Percentiles rank a stretch among this genome's conserved stretches.
These are phyloP conservation scores for Fusarium floridanum DNA, from an alignment of 2,329 filamentous ascomycete genomes.

Conservation along the genomic window DNA sequence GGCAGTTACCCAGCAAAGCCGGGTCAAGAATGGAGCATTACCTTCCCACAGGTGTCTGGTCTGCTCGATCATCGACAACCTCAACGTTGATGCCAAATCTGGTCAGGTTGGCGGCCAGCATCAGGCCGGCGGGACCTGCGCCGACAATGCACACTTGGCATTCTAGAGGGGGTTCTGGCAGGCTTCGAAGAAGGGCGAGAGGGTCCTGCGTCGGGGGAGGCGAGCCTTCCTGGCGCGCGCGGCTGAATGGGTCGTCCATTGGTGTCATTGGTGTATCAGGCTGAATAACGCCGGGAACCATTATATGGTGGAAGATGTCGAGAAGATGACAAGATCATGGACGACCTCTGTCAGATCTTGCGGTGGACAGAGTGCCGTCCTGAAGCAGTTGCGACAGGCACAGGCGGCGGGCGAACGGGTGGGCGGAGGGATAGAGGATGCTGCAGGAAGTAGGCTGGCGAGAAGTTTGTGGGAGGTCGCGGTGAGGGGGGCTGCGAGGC, in stretches of 20 bases:
- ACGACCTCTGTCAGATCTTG: slow-evolving; percentile 44
- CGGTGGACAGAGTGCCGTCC: slow-evolving; percentile 46
- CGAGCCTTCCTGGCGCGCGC: slow-evolving; percentile 47
- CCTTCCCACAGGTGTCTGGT: slow-evolving; percentile 75
- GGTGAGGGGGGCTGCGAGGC: slow-evolving; percentile 24
- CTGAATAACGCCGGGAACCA: slow-evolving; percentile 53
- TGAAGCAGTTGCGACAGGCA: slow-evolving; percentile 27
- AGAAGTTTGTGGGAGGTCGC: slow-evolving; percentile 18
- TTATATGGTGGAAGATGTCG: slow-evolving; percentile 26
- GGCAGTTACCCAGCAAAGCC: slow-evolving; percentile 11
- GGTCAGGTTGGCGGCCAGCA: slow-evolving; percentile 68
- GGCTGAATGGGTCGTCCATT: slow-evolving; percentile 43
- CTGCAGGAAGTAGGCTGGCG: slow-evolving; percentile 25
- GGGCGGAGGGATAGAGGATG: slow-evolving; percentile 9
- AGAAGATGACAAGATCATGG: slow-evolving; percentile 43
- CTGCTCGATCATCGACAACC: slow-evolving; percentile 76
- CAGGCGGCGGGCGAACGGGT: slow-evolving; percentile 12
- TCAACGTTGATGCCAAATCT: slow-evolving; percentile 75
- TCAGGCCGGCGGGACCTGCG: slow-evolving; percentile 68
- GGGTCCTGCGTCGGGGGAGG: slow-evolving; percentile 57
- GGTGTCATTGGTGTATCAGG: slow-evolving; percentile 47
- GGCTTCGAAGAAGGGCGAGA: slow-evolving; percentile 62
- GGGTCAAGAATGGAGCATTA: slow-evolving; percentile 41
- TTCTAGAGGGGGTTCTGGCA: slow-evolving; percentile 60
- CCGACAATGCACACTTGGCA: slow-evolving; percentile 66